Evolutionary conservation across 2,329 filamentous ascomycete species (phyloP).

Genomic region (Neofusicoccum cordaticola): DNA sequence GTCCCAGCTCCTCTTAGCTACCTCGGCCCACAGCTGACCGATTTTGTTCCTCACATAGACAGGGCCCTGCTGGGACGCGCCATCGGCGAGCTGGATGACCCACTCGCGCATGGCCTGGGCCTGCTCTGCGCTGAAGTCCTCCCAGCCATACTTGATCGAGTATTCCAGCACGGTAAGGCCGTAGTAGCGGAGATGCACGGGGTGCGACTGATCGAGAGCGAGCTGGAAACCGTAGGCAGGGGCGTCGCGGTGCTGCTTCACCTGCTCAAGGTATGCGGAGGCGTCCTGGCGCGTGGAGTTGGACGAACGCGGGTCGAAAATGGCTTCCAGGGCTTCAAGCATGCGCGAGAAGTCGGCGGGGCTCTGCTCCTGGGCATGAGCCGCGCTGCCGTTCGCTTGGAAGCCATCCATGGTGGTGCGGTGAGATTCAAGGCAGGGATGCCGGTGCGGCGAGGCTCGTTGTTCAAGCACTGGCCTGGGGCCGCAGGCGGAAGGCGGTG

Average conservation of each 20-base stretch:
- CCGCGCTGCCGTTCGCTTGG: conserved; percentile 21
- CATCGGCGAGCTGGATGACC: conserved; percentile 74
- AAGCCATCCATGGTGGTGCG: conserved; percentile 9
- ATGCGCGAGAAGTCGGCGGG: conserved; percentile 60
- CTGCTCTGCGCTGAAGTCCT: conserved; percentile 68
- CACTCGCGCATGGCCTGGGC: conserved; percentile 68
- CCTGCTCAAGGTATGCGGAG: conserved; percentile 77
- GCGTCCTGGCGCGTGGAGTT: conserved; percentile 82
- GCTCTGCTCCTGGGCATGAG: conserved; percentile 17
- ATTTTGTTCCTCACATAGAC: conserved; percentile 88
- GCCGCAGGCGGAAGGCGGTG: not conserved
- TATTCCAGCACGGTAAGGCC: conserved; percentile 89
- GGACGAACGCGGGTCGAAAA: conserved; percentile 76
- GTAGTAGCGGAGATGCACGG: conserved; percentile 85
- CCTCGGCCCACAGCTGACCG: conserved; percentile 89
- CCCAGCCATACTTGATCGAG: conserved; percentile 81
- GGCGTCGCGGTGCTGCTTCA: conserved; percentile 76
- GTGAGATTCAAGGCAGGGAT: not conserved
- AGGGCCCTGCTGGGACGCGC: conserved; percentile 69
- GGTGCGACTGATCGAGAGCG: conserved; percentile 70
- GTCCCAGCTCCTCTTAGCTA: conserved; percentile 92
- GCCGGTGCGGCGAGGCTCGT: not conserved
- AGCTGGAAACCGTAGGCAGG: conserved; percentile 82
- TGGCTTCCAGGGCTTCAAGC: conserved; percentile 78
- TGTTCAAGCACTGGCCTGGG: not conserved